Percentiles rank a stretch among this genome's conserved stretches.
phyloP scores from a whole-genome alignment of 306 rosid genomes.

The Senna tora region DNA sequence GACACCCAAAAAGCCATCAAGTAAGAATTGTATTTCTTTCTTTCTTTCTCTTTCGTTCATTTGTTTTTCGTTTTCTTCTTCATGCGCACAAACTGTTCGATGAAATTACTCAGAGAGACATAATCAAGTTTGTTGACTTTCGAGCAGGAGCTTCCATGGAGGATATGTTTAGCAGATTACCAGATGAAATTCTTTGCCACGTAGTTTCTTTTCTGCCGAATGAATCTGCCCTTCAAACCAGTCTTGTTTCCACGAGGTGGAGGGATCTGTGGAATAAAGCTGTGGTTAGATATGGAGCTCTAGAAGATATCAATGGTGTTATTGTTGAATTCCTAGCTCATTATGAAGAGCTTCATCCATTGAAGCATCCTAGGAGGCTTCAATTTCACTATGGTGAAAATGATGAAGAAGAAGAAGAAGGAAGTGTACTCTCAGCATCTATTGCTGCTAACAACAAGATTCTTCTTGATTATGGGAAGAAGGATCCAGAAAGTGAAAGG shows the following conservation, averaged over 20 bases:
- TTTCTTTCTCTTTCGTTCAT: too few species aligned
- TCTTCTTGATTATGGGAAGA: constrained; percentile 53
- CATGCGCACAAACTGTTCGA: not conserved
- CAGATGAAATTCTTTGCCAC: constrained; percentile 54
- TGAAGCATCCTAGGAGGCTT: constrained; percentile 61
- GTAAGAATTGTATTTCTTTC: not conserved
- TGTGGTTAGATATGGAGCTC: constrained; percentile 43
- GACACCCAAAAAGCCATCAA: not conserved
- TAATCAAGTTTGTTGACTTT: constrained; percentile 11
- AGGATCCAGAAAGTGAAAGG: constrained; percentile 31
- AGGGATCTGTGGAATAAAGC: constrained; percentile 62
- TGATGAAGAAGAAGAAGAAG: too few species aligned
- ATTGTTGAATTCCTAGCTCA: constrained; percentile 43
- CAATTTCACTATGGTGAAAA: constrained; percentile 52
- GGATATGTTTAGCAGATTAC: constrained; percentile 38
- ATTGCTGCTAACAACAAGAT: constrained; percentile 59
- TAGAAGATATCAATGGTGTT: constrained; percentile 40
- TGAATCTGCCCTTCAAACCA: constrained; percentile 67
- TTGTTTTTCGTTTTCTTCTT: too few species aligned
- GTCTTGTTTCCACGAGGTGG: constrained; percentile 70
- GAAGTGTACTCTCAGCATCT: constrained; percentile 47
- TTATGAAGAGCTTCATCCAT: constrained; percentile 56
- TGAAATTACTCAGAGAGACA: not conserved
- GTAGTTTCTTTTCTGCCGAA: constrained; percentile 67
- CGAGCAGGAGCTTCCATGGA: constrained; percentile 33